These are phyloP conservation scores for Vitis amurensis DNA, from an alignment of 164 flowering plant species.

Conservation along the genomic window DNA sequence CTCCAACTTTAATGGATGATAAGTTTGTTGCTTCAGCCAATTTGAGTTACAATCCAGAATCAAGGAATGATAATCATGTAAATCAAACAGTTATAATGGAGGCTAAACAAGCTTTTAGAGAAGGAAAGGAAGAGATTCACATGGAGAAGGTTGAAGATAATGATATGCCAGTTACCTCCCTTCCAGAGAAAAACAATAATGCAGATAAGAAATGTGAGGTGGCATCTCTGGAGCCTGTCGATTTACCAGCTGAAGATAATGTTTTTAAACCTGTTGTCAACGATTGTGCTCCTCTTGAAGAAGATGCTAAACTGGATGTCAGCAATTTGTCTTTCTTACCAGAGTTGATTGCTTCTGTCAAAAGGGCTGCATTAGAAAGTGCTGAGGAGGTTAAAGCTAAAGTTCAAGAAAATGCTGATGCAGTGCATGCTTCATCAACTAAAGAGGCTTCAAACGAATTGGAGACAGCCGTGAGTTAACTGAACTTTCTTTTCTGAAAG, in stretches of 20 bases:
- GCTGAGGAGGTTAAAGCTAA: constrained; percentile 56
- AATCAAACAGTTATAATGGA: constrained; percentile 20
- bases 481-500: not conserved
- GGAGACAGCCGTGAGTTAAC: constrained; percentile 50
- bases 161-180: constrained; percentile 16
- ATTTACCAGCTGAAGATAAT: constrained; percentile 25
- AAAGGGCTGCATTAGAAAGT: constrained; percentile 55
- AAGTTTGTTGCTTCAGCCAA: constrained; percentile 19
- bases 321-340: constrained; percentile 56
- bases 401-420: constrained; percentile 36
- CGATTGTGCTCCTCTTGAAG: constrained; percentile 30
- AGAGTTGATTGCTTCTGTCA: constrained; percentile 73
- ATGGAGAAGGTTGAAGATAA: constrained; percentile 17
- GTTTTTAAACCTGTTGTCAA: constrained; percentile 22
- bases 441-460: constrained; percentile 39
- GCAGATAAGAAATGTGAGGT: constrained; percentile 12
- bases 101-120: constrained; percentile 22
- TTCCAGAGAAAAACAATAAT: constrained; percentile 15
- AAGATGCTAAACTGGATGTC: constrained; percentile 28
- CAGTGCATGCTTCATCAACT: constrained; percentile 11
- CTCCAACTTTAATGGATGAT: constrained; percentile 23
- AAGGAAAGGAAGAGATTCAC: constrained; percentile 16
- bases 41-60: constrained; percentile 18
- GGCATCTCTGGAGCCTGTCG: constrained; percentile 10
- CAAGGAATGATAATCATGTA: constrained; percentile 11